A percentile compares a stretch with the other conserved stretches of the same genome.
Evolutionary conservation across 2,329 filamentous ascomycete genomes (phyloP).

Genomic region (Biscogniauxia mediterranea): DNA sequence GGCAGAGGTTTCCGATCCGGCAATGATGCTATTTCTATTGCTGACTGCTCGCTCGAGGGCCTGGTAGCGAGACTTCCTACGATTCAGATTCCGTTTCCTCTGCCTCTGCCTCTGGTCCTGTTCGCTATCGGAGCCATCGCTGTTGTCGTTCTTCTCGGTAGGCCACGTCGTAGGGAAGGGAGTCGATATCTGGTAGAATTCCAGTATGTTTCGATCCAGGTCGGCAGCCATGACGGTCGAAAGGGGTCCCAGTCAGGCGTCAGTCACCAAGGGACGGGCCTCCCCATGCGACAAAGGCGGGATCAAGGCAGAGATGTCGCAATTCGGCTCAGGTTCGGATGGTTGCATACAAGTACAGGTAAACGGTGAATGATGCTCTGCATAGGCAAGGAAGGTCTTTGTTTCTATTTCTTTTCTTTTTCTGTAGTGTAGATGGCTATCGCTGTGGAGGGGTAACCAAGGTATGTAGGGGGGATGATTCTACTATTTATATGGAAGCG

Average conservation of each 20-base stretch:
- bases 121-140: conserved; percentile 64
- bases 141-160: conserved; percentile 62
- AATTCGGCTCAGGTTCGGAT: neutral
- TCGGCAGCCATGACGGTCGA: conserved; percentile 55
- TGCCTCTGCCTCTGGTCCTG: conserved; percentile 45
- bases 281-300: neutral
- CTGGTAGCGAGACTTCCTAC: conserved; percentile 77
- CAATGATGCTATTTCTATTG: conserved; percentile 63
- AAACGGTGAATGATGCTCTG: neutral
- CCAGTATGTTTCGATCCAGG: conserved; percentile 73
- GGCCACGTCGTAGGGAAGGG: conserved; percentile 86
- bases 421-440: neutral
- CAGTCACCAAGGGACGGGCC: conserved; percentile 7
- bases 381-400: neutral
- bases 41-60: conserved; percentile 76
- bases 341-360: neutral
- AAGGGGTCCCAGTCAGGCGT: conserved; percentile 12
- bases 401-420: neutral
- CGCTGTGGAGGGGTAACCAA: neutral
- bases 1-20: conserved; percentile 65
- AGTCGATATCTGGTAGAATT: conserved; percentile 83
- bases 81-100: conserved; percentile 50
- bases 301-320: neutral
- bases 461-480: neutral
- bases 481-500: neutral